Evolutionary conservation across 495 filamentous ascomycete species (phyloP), one percentile per base, ranked within the genome.

Genomic region (Penicillium egyptiacum): DNA sequence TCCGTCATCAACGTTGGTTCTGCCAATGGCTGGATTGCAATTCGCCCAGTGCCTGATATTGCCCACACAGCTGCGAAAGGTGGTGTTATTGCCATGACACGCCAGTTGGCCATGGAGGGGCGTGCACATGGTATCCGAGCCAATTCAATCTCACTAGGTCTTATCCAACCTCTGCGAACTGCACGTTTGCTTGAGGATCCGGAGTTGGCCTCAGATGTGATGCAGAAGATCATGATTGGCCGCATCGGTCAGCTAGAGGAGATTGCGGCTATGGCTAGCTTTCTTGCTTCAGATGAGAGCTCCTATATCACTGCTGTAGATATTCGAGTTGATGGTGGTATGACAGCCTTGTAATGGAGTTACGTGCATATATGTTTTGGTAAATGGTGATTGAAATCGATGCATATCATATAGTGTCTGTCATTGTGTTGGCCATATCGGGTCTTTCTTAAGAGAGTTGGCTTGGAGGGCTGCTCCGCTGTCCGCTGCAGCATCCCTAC

Each of bases 211-310:
- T 11, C 30, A 12, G 7, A 12, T 23, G 7, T 50, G 6, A 16
- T 25, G 14, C 19, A 28, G 19, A 50, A 23, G 20, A 37, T 50
- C 12, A 50, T 39, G 48, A 33, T 50, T 31, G 92, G 93, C 16
- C 81, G 93, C 10, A 96, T 96, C 61, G 93, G 92, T n/a, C 92
- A 97, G 73, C 86, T 92, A 6, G 83, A 96, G 58, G 92, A 98
- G 74, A 90, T 93, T 73, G 93, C 93, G 1, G 86, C 94, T 44
- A 93, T 91, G 5, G 93, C 96, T 2, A 58, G 96, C 22, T 98
- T 96, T 71, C 76, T 97, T 46, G 93, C 92, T 7, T 92, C 86
- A 60, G 92, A 96, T 65, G 93, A 96, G 70, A 86, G 86, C 63
- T 88, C 86, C 71, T 96, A 96, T 61, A 86, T 96, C 45, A 96